A percentile compares a stretch with the other conserved stretches of the same genome.
Conservation (phyloP, 352 stramenopile species). For the Phytophthora ohioensis region DNA sequence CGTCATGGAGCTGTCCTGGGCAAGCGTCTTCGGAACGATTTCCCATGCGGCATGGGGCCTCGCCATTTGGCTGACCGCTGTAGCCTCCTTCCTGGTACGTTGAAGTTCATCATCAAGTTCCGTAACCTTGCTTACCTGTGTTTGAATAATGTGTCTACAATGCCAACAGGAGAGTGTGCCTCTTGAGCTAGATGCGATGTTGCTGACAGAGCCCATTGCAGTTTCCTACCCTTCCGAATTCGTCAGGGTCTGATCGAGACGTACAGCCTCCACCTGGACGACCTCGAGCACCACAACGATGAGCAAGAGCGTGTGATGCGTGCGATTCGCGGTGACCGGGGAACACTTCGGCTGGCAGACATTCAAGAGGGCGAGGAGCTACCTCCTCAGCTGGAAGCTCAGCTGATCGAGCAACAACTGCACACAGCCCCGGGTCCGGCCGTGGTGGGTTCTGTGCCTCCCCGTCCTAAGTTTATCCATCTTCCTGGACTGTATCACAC, state of each 20-base stretch:
- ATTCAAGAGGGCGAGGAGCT: conserved; percentile 45
- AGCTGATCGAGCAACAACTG: conserved; percentile 47
- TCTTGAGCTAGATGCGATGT: conserved; percentile 85
- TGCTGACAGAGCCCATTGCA: conserved; percentile 85
- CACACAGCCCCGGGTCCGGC: conserved; percentile 32
- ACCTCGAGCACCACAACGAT: conserved; percentile 84
- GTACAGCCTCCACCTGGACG: conserved; percentile 89
- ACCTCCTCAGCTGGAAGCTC: conserved; percentile 42
- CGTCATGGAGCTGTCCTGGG: conserved; percentile 88
- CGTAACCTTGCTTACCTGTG: not conserved
- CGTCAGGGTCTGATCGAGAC: conserved; percentile 89
- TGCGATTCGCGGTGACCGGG: conserved; percentile 74
- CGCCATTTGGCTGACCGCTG: conserved; percentile 87
- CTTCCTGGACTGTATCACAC: too few relatives aligned
- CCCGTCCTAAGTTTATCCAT: conserved; percentile 17
- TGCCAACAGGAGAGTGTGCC: conserved; percentile 79
- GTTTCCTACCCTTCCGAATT: conserved; percentile 86
- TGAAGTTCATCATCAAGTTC: not conserved
- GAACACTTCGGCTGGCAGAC: conserved; percentile 37
- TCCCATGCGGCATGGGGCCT: conserved; percentile 84
- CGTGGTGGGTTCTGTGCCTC: conserved; percentile 31
- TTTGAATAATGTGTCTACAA: not conserved
- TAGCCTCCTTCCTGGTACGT: conserved; percentile 85
- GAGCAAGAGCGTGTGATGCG: conserved; percentile 86
- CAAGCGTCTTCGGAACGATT: conserved; percentile 84